Base-by-base conservation (phyloP, 1,284 basidiomycete genomes). In the Ganoderma boninense region DNA sequence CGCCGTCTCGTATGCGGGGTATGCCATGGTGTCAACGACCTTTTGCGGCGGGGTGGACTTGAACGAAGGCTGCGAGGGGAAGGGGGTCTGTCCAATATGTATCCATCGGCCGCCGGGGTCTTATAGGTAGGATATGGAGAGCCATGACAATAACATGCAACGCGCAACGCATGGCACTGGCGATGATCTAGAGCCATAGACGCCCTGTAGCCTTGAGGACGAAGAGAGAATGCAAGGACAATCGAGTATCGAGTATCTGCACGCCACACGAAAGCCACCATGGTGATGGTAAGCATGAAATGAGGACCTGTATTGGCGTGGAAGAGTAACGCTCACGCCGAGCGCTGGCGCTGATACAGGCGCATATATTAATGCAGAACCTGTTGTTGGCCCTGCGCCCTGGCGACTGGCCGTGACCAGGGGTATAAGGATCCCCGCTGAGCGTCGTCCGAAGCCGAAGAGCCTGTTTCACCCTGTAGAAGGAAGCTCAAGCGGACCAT, bases 1-100 rank as follows among this genome's bases (percentile, higher is more conserved):
- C 29, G 26, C 26, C 26, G 46, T 65, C 77, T 77, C 70, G 78
- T 79, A 79, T 35, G 76, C 71, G 60, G 83, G 81, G 75, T 83
- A 83, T 54, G 82, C 80, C 79, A 83, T 82, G 32, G 75, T 59
- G 59, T 42, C 32, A 46, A 64, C 57, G 16, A 23, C 20, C 29
- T 64, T 29, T 64, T 64, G 23, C 42, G 38, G 32, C 32, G 52
- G 11, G 5, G 20, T n/a, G 54, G 5, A 14, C 32, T 64, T 20
- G 56, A 26, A 29, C 4, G 40, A 26, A 14, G 38, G 16, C n/a
- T n/a, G 59, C 40, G 38, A 35, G 38, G 35, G 16, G 38, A 16
- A 23, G 42, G 38, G 60, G 60, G 38, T 44, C 38, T 62, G 60
- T 14, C 23, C 40, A 16, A 26, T 23, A 44, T 8, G 23, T 14